Percentiles rank a stretch among this genome's conserved stretches.
phyloP scores from a whole-genome alignment of 139 green algal genomes.

The Micractinium sp. region DNA sequence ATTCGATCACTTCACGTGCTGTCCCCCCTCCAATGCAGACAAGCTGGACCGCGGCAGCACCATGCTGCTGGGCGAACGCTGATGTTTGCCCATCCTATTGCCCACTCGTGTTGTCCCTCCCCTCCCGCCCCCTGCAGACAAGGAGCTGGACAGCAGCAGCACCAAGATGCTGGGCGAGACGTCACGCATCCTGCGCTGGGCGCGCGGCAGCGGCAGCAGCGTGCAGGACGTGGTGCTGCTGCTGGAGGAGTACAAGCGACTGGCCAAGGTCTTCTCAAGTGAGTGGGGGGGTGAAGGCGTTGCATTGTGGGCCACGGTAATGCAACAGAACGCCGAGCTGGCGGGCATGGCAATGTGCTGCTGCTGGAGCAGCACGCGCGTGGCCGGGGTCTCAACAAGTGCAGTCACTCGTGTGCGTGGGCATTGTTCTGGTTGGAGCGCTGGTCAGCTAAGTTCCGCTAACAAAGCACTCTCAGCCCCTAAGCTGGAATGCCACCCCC shows the following conservation, averaged over 20 bases:
- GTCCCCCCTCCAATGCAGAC: too few species aligned
- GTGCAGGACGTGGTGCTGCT: constrained; percentile 71
- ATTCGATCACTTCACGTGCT: too few species aligned
- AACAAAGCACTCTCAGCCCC: neutral
- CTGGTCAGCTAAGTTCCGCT: too few species aligned
- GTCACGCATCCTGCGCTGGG: constrained; percentile 39
- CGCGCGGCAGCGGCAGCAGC: constrained; percentile 25
- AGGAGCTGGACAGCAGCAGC: constrained; percentile 73
- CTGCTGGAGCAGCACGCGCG: neutral
- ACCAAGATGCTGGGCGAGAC: constrained; percentile 57
- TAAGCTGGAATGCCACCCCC: neutral
- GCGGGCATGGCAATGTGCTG: neutral
- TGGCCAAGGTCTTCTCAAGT: constrained; percentile 76
- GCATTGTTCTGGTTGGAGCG: too few species aligned
- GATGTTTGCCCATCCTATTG: too few species aligned
- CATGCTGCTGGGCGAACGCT: too few species aligned
- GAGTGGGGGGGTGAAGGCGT: neutral
- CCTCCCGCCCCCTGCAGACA: constrained; percentile 43
- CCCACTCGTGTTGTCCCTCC: too few species aligned
- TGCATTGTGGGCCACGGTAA: neutral
- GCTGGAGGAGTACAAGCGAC: constrained; percentile 92
- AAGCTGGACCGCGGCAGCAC: too few species aligned
- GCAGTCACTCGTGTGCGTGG: too few species aligned
- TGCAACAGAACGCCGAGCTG: neutral
- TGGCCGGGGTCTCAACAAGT: constrained; percentile 49